phyloP scores from a whole-genome alignment of 495 filamentous ascomycete genomes.

The Viridothelium virens region DNA sequence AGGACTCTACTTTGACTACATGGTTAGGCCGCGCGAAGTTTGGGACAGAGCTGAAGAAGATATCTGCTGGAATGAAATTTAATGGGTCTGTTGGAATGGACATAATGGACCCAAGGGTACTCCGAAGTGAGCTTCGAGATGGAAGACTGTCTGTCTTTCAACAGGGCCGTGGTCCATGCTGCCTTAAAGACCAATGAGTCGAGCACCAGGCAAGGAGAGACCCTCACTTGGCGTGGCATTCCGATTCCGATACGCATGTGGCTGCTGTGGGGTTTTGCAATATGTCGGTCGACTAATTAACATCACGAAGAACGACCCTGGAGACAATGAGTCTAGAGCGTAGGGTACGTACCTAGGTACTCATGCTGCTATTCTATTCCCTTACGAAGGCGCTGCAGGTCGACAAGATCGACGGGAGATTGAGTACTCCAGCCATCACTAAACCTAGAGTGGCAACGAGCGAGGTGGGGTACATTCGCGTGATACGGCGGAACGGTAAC shows the following conservation, averaged over 20 bases:
- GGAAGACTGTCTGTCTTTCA: background rate
- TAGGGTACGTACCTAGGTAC: background rate
- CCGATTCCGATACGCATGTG: background rate
- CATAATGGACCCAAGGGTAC: background rate
- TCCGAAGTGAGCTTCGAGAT: background rate
- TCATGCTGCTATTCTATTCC: background rate
- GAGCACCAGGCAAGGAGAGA: background rate
- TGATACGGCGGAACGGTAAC: no score
- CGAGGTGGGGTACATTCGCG: background rate
- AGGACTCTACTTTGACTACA: background rate
- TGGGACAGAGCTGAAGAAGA: slow-evolving; percentile 1
- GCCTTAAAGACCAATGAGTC: background rate
- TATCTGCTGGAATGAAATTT: background rate
- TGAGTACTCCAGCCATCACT: background rate
- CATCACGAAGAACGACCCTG: no score
- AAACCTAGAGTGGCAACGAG: background rate
- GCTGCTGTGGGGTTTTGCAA: background rate
- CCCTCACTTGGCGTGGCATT: background rate
- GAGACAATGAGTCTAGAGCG: background rate
- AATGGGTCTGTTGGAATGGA: background rate
- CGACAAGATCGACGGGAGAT: background rate
- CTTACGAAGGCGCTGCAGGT: background rate
- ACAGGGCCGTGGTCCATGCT: background rate
- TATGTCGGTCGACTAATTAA: no score
- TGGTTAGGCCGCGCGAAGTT: background rate